Conservation (phyloP, 768 basidiomycete genomes). For the Lepiota brunneoincarnata region DNA sequence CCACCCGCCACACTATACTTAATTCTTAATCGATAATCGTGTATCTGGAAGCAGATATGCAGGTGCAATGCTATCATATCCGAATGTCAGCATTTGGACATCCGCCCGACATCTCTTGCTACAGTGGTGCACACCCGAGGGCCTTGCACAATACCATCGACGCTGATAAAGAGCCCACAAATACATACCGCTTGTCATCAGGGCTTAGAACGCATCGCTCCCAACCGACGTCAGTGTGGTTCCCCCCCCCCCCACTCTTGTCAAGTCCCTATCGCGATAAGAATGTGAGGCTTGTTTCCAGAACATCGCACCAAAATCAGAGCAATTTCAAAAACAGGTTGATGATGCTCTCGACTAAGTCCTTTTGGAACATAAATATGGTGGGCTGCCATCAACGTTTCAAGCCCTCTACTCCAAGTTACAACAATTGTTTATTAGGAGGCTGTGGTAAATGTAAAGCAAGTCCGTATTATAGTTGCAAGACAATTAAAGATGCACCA, state of each 20-base stretch:
- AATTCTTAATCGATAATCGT: not conserved
- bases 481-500: not conserved
- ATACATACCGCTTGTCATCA: not conserved
- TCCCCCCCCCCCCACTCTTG: too few species aligned
- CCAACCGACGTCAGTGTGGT: not conserved
- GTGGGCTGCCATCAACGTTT: not conserved
- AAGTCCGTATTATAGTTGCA: too few species aligned
- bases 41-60: not conserved
- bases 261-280: not conserved
- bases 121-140: not conserved
- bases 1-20: not conserved
- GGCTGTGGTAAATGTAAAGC: too few species aligned
- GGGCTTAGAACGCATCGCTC: not conserved
- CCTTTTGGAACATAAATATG: not conserved
- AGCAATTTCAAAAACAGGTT: not conserved
- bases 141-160: not conserved
- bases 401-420: not conserved
- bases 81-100: too few species aligned
- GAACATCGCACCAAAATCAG: not conserved
- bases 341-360: not conserved
- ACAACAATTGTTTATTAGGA: not conserved
- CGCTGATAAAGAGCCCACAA: not conserved
- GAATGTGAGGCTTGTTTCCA: not conserved
- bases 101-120: too few species aligned
- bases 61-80: not conserved